Evolutionary conservation across 176 grass and related monocot species (phyloP), one percentile per base, ranked within the genome.

Genomic region (Cenchrus americanus): DNA sequence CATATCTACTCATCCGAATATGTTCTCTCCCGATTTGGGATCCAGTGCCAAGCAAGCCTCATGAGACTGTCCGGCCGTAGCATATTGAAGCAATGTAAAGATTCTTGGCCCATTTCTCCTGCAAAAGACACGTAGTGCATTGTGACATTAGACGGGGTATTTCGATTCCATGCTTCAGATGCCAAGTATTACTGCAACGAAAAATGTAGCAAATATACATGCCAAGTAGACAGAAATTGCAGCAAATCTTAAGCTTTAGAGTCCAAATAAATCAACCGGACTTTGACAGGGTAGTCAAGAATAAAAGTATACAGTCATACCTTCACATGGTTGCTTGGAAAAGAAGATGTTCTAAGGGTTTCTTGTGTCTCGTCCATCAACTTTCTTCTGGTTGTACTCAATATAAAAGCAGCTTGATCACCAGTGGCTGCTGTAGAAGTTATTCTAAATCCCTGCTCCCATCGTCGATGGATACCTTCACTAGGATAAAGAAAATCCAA

Each of bases 241-340:
- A 43, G 18, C 50, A 63, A 55, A 34, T 53, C 69, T 21, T 37
- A 40, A 55, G 10, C 42, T 44, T 30, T 7, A 2, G 14, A 24
- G 7, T 40, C 19, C n/a, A 76, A 22, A 79, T 47, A 68, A 41
- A 44, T 59, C 49, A 73, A 66, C 26, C 23, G 58, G 55, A 42
- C 60, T 79, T 58, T 68, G 10, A 58, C 24, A 62, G 34, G 49
- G 47, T 48, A 78, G 37, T 32, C 21, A 68, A 76, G 15, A 46
- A 68, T 54, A 21, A 75, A 50, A 83, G 73, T 26, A 65, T 59
- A 88, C 54, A 37, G 37, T 60, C 53, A 78, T 92, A 98, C 95
- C 95, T 98, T 98, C 44, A 98, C 95, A 83, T 98, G 95, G 83
- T 95, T 98, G 85, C 95, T 98, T 76, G 95, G 95, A 84, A 98